Percentiles rank a stretch among this genome's conserved stretches.
Evolutionary conservation across 1,284 basidiomycete species (phyloP).

Genomic region (Ceraceosorus bombacis): DNA sequence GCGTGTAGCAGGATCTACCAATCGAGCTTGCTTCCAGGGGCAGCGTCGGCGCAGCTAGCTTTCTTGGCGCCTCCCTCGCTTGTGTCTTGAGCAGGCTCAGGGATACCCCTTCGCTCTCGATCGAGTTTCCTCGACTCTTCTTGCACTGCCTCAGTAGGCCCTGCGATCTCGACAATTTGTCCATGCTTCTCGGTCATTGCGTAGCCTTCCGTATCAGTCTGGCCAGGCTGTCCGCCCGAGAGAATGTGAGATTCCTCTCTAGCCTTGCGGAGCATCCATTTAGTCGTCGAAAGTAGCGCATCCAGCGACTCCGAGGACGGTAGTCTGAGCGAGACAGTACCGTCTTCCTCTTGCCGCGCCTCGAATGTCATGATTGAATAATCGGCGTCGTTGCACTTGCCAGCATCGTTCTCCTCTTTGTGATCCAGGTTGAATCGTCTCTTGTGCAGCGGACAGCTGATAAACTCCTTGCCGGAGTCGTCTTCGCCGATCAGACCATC

Average conservation of each 20-base stretch:
- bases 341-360: constrained; percentile 53
- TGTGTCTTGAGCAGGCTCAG: not conserved
- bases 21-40: constrained; percentile 6
- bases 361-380: constrained; percentile 63
- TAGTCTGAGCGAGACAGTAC: constrained; percentile 54
- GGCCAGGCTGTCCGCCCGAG: not conserved
- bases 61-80: not conserved
- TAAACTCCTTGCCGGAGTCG: constrained; percentile 29
- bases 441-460: constrained; percentile 63
- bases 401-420: constrained; percentile 52
- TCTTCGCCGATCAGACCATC: constrained; percentile 56
- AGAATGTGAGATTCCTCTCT: constrained; percentile 35
- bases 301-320: constrained; percentile 61
- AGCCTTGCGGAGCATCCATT: constrained; percentile 55
- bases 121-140: constrained; percentile 2
- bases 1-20: not conserved
- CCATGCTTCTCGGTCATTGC: not conserved
- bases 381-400: constrained; percentile 60
- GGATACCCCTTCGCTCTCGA: not conserved
- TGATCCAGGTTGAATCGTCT: constrained; percentile 58
- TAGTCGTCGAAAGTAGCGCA: constrained; percentile 60
- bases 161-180: constrained; percentile 14
- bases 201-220: not conserved
- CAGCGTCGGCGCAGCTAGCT: constrained; percentile 5
- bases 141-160: constrained; percentile 9